Evolutionary conservation across 768 basidiomycete genomes (phyloP), one percentile per base, ranked within the genome.

Genomic region (Cystobasidium onofrii): DNA sequence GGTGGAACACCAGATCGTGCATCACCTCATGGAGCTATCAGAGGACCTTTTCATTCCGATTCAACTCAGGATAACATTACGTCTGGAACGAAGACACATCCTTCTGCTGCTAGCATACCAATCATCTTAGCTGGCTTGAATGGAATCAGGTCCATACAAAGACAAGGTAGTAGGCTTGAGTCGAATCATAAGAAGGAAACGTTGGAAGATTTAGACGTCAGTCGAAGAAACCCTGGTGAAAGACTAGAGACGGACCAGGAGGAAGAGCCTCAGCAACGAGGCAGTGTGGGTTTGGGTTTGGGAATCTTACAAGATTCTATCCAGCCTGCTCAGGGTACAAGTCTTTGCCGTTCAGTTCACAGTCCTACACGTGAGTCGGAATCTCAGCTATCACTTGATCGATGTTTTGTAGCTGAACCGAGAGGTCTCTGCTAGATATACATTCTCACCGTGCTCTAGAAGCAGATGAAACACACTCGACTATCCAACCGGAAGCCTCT

Each of bases 101-200:
- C 67, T 17, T 54, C 27, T 17, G 18, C 67, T n/a, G 46, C 44
- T 7, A 70, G 67, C 46, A 70, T 70, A 52, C 67, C 67, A 29
- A 70, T 70, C 52, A 54, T 70, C 4, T 50, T 70, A 15, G 67
- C 44, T 15, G 44, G 46, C 4, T 50, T 52, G 12, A 52, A 52
- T 33, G 33, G 44, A 4, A 29, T n/a, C 7, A 41, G 33, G 27
- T 6, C 62, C 6, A 9, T 63, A 23, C 6, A 17, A 33, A 13
- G 55, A 57, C 10, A 23, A 57, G n/a, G 55, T 9, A 33, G 23
- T 7, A n/a, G 13, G 10, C 31, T 33, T 33, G 55, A 57, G n/a
- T n/a, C 23, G 55, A 33, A n/a, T 7, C 55, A 57, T n/a, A n/a
- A 57, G 55, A 23, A 33, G n/a, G 55, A 23, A n/a, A 23, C 10